These are phyloP conservation scores for Didymella pinodella DNA, from an alignment of 2,329 filamentous ascomycete genomes.

Conservation along the genomic window DNA sequence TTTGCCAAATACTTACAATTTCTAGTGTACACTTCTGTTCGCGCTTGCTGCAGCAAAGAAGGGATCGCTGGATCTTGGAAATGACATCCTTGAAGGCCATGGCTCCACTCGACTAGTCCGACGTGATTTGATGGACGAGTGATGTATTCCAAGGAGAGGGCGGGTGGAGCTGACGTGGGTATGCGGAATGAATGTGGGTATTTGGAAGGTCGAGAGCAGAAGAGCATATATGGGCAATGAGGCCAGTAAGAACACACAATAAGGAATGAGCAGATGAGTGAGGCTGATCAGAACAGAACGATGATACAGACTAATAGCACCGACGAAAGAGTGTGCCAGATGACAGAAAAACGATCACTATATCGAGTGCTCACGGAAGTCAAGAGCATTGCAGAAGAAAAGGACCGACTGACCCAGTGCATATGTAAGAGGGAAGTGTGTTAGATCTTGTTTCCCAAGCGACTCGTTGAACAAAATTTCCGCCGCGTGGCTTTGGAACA, in stretches of 20 bases:
- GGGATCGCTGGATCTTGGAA: slow-evolving; percentile 29
- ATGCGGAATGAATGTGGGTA: slow-evolving; percentile 14
- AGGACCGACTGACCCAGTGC: slow-evolving; percentile 11
- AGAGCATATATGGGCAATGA: slow-evolving; percentile 24
- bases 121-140: slow-evolving; percentile 3
- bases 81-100: slow-evolving; percentile 39
- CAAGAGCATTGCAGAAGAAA: slow-evolving; percentile 10
- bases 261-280: slow-evolving; percentile 10
- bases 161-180: background rate
- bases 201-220: slow-evolving; percentile 20
- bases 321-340: slow-evolving; percentile 12
- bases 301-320: slow-evolving; percentile 13
- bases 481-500: slow-evolving; percentile 29
- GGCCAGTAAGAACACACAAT: slow-evolving; percentile 14
- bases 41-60: slow-evolving; percentile 39
- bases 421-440: slow-evolving; percentile 14
- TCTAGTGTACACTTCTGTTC: slow-evolving; percentile 34
- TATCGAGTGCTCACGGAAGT: slow-evolving; percentile 13
- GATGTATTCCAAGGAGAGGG: background rate
- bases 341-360: slow-evolving; percentile 12
- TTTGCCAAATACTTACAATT: slow-evolving; percentile 24
- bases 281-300: background rate
- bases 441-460: slow-evolving; percentile 34
- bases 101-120: slow-evolving; percentile 6
- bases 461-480: slow-evolving; percentile 29